Percentiles rank a stretch among this genome's conserved stretches.
phyloP scores from a whole-genome alignment of 257 asterid genomes.

The Rauvolfia tetraphylla region DNA sequence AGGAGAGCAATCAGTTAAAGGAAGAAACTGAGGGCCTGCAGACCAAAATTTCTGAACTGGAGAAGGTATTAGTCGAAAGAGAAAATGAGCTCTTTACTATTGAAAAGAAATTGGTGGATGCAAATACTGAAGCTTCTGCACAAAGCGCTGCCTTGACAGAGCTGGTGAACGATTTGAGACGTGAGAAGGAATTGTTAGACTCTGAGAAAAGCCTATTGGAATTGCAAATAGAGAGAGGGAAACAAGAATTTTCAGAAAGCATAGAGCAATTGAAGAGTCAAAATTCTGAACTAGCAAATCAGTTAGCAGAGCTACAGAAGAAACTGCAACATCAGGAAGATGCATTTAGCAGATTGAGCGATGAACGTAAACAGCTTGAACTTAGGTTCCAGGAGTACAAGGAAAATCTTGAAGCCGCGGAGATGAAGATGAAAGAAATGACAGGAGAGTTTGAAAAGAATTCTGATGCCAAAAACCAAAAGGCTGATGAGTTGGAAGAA shows the following conservation, averaged over 20 bases:
- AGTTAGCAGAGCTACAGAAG: conserved; percentile 43
- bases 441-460: conserved; percentile 41
- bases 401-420: conserved; percentile 49
- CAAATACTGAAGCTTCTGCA: conserved; percentile 39
- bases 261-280: conserved; percentile 42
- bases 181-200: conserved; percentile 44
- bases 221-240: conserved; percentile 40
- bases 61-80: conserved; percentile 44
- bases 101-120: conserved; percentile 49
- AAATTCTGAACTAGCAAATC: conserved; percentile 41
- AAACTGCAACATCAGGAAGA: conserved; percentile 55
- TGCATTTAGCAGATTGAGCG: conserved; percentile 38
- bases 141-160: conserved; percentile 36
- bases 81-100: conserved; percentile 32
- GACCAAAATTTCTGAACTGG: conserved; percentile 32
- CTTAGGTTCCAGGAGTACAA: conserved; percentile 35
- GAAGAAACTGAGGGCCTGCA: conserved; percentile 22
- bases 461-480: conserved; percentile 38
- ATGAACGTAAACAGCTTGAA: conserved; percentile 45
- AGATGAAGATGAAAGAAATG: conserved; percentile 51
- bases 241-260: conserved; percentile 42
- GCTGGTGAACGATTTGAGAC: conserved; percentile 37
- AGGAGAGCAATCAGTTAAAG: conserved; percentile 31
- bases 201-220: conserved; percentile 52
- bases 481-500: conserved; percentile 53